Evolutionary conservation across 2,329 filamentous ascomycete genomes (phyloP).

Genomic region (Pyrenophora graminea): DNA sequence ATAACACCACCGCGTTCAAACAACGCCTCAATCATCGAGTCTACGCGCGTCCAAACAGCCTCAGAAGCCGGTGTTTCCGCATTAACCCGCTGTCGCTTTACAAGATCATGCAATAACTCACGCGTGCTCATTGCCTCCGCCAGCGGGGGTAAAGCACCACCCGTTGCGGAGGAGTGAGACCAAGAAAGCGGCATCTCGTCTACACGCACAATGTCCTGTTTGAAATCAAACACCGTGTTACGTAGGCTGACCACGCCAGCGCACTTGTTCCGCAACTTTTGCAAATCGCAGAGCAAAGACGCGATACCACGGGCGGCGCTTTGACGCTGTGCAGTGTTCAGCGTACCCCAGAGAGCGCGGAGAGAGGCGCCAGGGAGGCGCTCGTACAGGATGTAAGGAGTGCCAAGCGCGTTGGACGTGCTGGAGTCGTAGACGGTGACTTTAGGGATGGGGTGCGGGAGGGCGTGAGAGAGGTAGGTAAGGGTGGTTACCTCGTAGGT

Average conservation of each 20-base stretch:
- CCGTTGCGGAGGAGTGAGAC: background rate
- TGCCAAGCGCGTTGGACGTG: constrained; percentile 7
- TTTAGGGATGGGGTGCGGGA: constrained; percentile 10
- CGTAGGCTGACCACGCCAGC: background rate
- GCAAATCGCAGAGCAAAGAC: background rate
- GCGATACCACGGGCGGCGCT: background rate
- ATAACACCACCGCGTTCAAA: background rate
- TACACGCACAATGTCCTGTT: background rate
- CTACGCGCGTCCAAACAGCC: background rate
- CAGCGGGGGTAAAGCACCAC: background rate
- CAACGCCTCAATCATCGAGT: background rate
- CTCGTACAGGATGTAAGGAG: constrained; percentile 16
- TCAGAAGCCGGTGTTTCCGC: background rate
- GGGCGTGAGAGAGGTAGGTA: background rate
- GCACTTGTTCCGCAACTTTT: background rate
- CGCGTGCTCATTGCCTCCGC: background rate
- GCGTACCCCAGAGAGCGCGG: background rate
- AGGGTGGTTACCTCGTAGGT: background rate
- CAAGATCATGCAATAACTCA: background rate
- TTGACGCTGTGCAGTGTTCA: constrained; percentile 13
- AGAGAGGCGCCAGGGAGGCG: constrained; percentile 16
- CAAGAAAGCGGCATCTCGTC: background rate
- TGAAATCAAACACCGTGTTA: background rate
- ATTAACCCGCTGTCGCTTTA: background rate
- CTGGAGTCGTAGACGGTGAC: constrained; percentile 7